These are phyloP conservation scores for Cutaneotrichosporon cavernicola DNA, from an alignment of 1,284 basidiomycete genomes.

Conservation along the genomic window DNA sequence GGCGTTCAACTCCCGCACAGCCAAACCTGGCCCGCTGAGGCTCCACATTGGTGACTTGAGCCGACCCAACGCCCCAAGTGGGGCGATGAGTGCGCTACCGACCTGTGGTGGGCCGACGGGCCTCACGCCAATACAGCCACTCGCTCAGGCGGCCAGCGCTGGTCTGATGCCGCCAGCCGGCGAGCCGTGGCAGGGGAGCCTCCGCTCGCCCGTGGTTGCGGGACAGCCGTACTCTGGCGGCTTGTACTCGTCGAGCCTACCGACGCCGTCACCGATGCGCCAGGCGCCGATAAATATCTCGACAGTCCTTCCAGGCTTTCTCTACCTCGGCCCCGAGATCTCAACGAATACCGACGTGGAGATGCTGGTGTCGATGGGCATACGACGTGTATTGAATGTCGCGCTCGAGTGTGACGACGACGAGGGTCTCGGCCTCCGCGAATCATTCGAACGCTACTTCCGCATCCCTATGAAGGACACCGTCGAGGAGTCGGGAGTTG, in stretches of 20 bases:
- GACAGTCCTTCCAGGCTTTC: constrained; percentile 82
- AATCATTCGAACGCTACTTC: constrained; percentile 74
- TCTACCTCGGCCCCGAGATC: constrained; percentile 89
- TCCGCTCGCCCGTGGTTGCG: neutral
- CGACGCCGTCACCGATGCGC: constrained; percentile 26
- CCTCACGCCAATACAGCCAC: constrained; percentile 1
- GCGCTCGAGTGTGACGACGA: constrained; percentile 86
- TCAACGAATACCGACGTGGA: constrained; percentile 69
- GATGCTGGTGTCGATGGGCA: constrained; percentile 70
- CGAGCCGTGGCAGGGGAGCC: constrained; percentile 9
- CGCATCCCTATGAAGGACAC: constrained; percentile 90
- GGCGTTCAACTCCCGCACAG: constrained; percentile 15
- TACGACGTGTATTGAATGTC: constrained; percentile 85
- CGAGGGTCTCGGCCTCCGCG: constrained; percentile 65
- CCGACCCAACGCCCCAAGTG: constrained; percentile 9
- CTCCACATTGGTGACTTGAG: constrained; percentile 23
- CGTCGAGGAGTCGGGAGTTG: constrained; percentile 88
- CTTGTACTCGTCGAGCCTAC: neutral
- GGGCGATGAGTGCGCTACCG: constrained; percentile 17
- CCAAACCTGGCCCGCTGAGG: constrained; percentile 16
- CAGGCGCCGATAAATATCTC: constrained; percentile 65
- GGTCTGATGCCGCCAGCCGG: neutral
- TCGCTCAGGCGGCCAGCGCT: neutral
- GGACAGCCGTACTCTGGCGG: neutral
- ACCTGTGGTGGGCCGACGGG: neutral